Evolutionary conservation across 2,329 filamentous ascomycete genomes (phyloP), one percentile per base, ranked within the genome.

Genomic region (Aspergillus udagawae): DNA sequence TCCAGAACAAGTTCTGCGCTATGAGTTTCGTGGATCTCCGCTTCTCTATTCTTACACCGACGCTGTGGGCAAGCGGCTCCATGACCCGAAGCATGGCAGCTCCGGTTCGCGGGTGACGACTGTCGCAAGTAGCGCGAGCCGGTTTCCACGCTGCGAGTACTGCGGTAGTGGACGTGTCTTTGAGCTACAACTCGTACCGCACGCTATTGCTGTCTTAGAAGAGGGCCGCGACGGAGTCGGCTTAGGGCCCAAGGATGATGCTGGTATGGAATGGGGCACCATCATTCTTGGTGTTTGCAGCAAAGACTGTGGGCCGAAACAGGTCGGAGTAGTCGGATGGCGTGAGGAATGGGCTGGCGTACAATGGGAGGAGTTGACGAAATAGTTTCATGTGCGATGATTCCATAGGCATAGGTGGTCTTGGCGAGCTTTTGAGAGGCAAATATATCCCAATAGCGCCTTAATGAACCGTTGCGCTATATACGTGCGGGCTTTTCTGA

Each of bases 181-280:
- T 72, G 94, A 99, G 80, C 81, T 96, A 57, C 94, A 99, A 80
- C 79, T 99, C 63, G 92, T 89, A 64, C 94, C 94, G 44, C 89
- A 96, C 70, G 88, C 92, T 3, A 99, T 99, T 67, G 85, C 86
- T 29, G 89, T 95, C 79, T 79, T 97, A 54, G 94, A 97, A 78
- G 86, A 83, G 1, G 83, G 84, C 9, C 89, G 92, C 45, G 72
- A 77, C 75, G 78, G 78, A 62, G 63, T 76, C 63, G 86, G 88
- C 56, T 73, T 86, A 64, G 84, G 83, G 42, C 68, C 88, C 21
- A 73, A 78, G 55, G 74, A 77, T 77, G 82, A 96, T 79, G 68
- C 71, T 52, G 94, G 92, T 0, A 99, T 99, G 94, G 94, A 99
- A 68, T 99, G 94, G 94, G 93, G 93, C 0, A 97, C 92, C 0